Conservation (phyloP, 2,329 filamentous ascomycete genomes). For the Tolypocladium cylindrosporum region DNA sequence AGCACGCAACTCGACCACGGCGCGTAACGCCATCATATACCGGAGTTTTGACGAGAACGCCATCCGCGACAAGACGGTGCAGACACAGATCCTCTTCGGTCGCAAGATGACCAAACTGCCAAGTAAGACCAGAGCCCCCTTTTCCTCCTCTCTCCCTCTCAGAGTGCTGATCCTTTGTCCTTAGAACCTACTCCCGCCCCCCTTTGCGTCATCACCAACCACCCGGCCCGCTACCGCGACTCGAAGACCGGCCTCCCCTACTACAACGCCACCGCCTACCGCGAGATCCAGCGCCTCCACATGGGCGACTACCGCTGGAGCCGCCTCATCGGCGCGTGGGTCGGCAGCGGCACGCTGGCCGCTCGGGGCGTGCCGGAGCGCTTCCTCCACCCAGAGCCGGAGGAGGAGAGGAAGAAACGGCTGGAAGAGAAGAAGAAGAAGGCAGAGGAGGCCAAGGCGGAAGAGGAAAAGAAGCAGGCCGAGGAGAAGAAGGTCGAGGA, state of each 20-base stretch:
- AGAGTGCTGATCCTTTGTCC: neutral
- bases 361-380: constrained; percentile 71
- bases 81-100: constrained; percentile 49
- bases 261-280: constrained; percentile 68
- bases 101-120: constrained; percentile 47
- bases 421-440: constrained; percentile 11
- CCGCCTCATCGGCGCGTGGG: constrained; percentile 69
- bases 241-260: constrained; percentile 77
- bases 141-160: neutral
- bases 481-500: constrained; percentile 7
- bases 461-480: constrained; percentile 5
- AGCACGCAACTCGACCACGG: constrained; percentile 26
- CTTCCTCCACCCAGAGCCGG: constrained; percentile 42
- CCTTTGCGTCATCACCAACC: constrained; percentile 74
- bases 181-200: constrained; percentile 40
- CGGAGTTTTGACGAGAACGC: constrained; percentile 50
- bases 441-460: neutral
- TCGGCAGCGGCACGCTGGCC: constrained; percentile 55
- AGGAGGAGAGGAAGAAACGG: constrained; percentile 12
- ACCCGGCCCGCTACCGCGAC: constrained; percentile 74
- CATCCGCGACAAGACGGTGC: constrained; percentile 44
- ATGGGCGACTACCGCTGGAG: constrained; percentile 77
- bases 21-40: constrained; percentile 47
- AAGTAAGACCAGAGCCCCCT: constrained; percentile 28
- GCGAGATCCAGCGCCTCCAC: constrained; percentile 66